Evolutionary conservation across 2,329 filamentous ascomycete species (phyloP).

Genomic region (Colletotrichum sp.): DNA sequence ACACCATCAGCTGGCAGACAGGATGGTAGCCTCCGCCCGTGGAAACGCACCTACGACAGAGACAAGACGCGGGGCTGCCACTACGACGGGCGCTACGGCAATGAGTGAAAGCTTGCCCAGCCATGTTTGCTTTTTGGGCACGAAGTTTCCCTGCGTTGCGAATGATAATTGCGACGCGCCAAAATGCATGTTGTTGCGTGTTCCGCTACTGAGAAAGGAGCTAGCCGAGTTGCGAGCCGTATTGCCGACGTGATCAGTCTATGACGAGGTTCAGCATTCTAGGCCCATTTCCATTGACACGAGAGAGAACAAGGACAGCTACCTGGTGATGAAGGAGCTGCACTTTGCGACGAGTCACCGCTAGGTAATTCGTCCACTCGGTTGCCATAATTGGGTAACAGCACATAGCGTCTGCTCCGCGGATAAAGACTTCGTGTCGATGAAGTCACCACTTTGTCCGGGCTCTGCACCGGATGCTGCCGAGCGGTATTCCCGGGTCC

Average conservation of each 20-base stretch:
- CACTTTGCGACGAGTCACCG: neutral
- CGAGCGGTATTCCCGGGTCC: conserved; percentile 10
- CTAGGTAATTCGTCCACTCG: neutral
- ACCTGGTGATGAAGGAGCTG: neutral
- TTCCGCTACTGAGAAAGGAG: neutral
- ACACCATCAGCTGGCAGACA: neutral
- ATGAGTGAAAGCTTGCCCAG: neutral
- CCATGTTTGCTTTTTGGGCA: neutral
- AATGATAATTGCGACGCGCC: neutral
- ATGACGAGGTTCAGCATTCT: neutral
- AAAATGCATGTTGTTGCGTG: neutral
- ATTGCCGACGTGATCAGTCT: neutral
- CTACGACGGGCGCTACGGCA: neutral
- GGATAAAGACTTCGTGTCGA: neutral
- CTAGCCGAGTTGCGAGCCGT: neutral
- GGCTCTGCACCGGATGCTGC: neutral
- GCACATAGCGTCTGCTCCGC: neutral
- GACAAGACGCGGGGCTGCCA: neutral
- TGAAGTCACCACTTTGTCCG: conserved; percentile 21
- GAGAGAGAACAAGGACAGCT: neutral
- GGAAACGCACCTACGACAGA: neutral
- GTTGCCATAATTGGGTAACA: neutral
- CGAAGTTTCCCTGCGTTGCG: neutral
- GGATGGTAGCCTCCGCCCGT: neutral
- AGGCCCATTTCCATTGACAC: neutral